Evolutionary conservation across 495 filamentous ascomycete genomes (phyloP), one percentile per base, ranked within the genome.

Genomic region (Aspergillus incahuasiensis): DNA sequence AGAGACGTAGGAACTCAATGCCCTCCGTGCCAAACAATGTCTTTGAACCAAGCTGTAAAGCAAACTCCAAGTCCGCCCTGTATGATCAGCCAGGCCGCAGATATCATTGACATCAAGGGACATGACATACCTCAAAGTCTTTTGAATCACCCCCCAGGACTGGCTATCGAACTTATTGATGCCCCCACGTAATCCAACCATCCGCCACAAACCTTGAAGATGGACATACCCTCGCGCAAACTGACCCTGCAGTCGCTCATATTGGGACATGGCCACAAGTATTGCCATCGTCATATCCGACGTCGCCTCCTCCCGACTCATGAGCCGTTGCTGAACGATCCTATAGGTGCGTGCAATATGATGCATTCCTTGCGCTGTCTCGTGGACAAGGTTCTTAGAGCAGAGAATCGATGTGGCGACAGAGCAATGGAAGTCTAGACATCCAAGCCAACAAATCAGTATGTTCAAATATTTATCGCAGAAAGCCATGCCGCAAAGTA

Each of bases 231-330:
- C 48, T 3, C 48, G 48, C 34, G 12, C 19, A 40, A 40, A 50
- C 32, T 50, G 48, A 3, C 34, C 48, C 19, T 50, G 48, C 20
- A 50, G 9, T 19, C 48, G 32, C 19, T 50, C 48, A 39, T 50
- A 50, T 20, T 50, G 48, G 3, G 48, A 39, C 34, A 50, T 40
- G 20, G 38, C 21, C 48, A 50, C 48, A 1, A 50, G 13, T 6
- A 50, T 28, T 13, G 48, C 48, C 12, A 50, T 50, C 1, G 48
- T 50, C 48, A 50, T 50, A 40, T 50, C 48, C 11, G 48, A 50
- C 34, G 34, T 40, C 7, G 48, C 48, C 21, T 40, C 38, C 12
- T 50, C 34, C 1, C 24, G 22, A 5, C 34, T 34, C 11, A 12
- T 22, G 4, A 50, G 12, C 18, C 48, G 34, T 20, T 50, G 12